Conservation (phyloP, 176 grass and related monocot species). For the Canna indica region DNA sequence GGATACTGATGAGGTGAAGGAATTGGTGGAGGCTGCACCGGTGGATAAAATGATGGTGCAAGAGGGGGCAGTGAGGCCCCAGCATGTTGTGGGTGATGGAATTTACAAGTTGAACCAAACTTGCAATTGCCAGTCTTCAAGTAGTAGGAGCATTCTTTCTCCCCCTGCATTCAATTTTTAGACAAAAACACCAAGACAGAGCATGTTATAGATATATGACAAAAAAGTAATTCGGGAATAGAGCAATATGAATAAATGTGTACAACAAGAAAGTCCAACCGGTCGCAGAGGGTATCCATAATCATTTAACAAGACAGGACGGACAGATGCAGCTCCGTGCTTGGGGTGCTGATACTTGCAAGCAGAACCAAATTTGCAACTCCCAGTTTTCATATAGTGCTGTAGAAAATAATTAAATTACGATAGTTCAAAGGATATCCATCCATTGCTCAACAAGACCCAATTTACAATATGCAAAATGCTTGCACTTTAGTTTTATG, state of each 20-base stretch:
- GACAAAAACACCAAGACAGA: neutral
- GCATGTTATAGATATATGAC: neutral
- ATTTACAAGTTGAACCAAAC: conserved; percentile 78
- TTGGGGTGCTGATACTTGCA: conserved; percentile 92
- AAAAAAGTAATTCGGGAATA: conserved; percentile 2
- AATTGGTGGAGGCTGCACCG: conserved; percentile 36
- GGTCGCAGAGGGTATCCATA: conserved; percentile 55
- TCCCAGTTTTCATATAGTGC: conserved; percentile 85
- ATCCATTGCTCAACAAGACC: neutral
- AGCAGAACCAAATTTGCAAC: conserved; percentile 67
- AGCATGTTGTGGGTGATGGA: conserved; percentile 55
- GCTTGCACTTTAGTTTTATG: neutral
- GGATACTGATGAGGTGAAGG: conserved; percentile 52
- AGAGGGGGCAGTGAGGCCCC: conserved; percentile 15
- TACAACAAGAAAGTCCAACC: conserved; percentile 27
- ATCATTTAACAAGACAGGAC: conserved; percentile 46
- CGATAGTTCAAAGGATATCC: neutral
- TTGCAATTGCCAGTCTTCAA: conserved; percentile 90
- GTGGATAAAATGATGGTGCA: conserved; percentile 41
- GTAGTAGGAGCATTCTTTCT: conserved; percentile 85
- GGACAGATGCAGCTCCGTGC: conserved; percentile 31
- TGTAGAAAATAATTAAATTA: conserved; percentile 25
- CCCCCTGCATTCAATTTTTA: conserved; percentile 43
- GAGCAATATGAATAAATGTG: neutral
- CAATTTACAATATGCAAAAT: neutral